phyloP scores from a whole-genome alignment of 768 basidiomycete genomes.

The Tricholoma terreum region DNA sequence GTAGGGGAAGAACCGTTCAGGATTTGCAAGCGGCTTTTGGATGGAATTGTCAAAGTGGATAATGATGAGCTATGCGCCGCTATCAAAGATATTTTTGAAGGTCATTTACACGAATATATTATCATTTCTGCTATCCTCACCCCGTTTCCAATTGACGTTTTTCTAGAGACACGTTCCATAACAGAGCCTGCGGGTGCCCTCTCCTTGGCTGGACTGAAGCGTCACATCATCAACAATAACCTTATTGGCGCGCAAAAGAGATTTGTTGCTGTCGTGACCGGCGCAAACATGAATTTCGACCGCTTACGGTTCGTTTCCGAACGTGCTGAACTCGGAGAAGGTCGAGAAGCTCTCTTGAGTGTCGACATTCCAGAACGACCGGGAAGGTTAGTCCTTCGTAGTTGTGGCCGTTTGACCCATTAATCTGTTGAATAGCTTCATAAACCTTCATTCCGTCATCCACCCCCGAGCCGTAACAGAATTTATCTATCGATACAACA shows the following conservation, averaged over 20 bases:
- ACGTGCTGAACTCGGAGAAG: conserved; percentile 95
- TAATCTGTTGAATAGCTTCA: conserved; percentile 55
- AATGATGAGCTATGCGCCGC: conserved; percentile 98
- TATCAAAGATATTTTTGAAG: conserved; percentile 98
- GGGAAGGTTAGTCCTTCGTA: conserved; percentile 62
- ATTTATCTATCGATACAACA: conserved; percentile 89
- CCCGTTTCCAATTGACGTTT: neutral
- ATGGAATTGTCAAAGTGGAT: conserved; percentile 78
- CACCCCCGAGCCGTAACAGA: conserved; percentile 93
- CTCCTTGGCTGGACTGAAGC: conserved; percentile 88
- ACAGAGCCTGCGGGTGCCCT: conserved; percentile 97
- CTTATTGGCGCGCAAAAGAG: conserved; percentile 80
- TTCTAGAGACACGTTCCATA: conserved; percentile 86
- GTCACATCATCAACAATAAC: conserved; percentile 76
- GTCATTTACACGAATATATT: conserved; percentile 37
- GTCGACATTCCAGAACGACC: conserved; percentile 93
- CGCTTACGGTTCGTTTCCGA: conserved; percentile 97
- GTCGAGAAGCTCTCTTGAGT: conserved; percentile 87
- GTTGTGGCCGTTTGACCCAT: neutral
- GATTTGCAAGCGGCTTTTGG: conserved; percentile 81
- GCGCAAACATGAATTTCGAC: conserved; percentile 99
- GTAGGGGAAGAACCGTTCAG: conserved; percentile 96
- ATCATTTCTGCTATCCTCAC: neutral
- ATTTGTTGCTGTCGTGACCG: conserved; percentile 90
- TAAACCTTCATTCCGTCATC: conserved; percentile 81